phyloP scores from a whole-genome alignment of 257 asterid genomes.

The Petunia secreta region DNA sequence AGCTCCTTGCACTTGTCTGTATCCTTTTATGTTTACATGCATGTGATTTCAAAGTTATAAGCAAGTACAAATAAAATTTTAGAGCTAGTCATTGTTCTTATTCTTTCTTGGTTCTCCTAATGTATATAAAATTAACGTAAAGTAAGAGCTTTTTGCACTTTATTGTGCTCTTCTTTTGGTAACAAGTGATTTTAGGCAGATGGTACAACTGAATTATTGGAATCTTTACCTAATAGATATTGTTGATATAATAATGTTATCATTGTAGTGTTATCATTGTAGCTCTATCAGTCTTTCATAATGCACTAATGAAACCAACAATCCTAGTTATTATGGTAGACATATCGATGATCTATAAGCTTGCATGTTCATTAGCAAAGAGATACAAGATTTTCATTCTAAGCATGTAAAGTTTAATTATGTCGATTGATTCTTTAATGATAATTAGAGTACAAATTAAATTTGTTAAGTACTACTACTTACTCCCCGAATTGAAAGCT shows the following conservation, averaged over 20 bases:
- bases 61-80: neutral
- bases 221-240: no score
- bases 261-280: no score
- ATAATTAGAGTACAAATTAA: no score
- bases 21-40: neutral
- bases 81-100: slow-evolving; percentile 5
- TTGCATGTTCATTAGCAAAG: neutral
- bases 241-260: no score
- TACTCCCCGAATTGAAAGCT: no score
- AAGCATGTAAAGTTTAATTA: neutral
- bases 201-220: no score
- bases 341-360: neutral
- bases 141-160: neutral
- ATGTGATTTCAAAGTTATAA: neutral
- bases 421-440: no score
- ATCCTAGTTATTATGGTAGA: neutral
- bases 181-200: no score
- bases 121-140: no score
- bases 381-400: neutral
- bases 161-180: neutral
- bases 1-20: neutral
- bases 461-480: no score
- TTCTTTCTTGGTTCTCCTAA: neutral
- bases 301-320: neutral
- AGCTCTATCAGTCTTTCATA: no score